Evolutionary conservation across 2,329 filamentous ascomycete species (phyloP), one percentile per base, ranked within the genome.

Genomic region (Fusarium sp.): DNA sequence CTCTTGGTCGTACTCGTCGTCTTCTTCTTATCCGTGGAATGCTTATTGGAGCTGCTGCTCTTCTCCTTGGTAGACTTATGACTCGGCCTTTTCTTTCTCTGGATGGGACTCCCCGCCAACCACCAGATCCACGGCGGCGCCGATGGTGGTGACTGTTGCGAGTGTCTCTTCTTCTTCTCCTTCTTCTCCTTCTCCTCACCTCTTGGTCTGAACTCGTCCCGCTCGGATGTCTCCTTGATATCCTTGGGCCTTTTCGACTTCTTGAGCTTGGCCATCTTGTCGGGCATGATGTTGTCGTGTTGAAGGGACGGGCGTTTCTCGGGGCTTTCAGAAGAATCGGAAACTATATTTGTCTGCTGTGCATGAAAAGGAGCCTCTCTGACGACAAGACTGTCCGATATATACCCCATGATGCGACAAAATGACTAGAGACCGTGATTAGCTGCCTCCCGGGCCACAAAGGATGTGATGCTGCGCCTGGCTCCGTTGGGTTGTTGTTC

Each of bases 401-500:
- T 67, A 70, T 56, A 70, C 20, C 42, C 29, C 61, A 38, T 58
- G 17, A 24, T 55, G 44, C 53, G 42, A 10, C 11, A 8, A n/a
- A 51, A 57, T 65, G 60, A 72, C 74, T 63, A 64, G 61, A 59
- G 57, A 35, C 35, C 55, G 22, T 57, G n/a, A 11, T 51, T n/a
- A 36, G n/a, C 55, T 63, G 27, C 38, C 33, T 53, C 42, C 46
- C 61, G 62, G 59, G 46, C 53, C 53, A 62, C 29, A 63, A 59
- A 72, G 40, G 46, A 51, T 62, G 49, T 57, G 55, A 44, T 67
- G 31, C 49, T 58, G 36, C 49, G 38, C 46, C 53, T 67, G 67
- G 27, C 20, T 63, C 29, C 20, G 33, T 66, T 71, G 56, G 31
- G 33, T 66, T 71, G 33, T 66, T 71, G 56, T 63, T 72, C 64